Evolutionary conservation across 208 protist species (phyloP).

Genomic region (Wallacemonas collosoma): DNA sequence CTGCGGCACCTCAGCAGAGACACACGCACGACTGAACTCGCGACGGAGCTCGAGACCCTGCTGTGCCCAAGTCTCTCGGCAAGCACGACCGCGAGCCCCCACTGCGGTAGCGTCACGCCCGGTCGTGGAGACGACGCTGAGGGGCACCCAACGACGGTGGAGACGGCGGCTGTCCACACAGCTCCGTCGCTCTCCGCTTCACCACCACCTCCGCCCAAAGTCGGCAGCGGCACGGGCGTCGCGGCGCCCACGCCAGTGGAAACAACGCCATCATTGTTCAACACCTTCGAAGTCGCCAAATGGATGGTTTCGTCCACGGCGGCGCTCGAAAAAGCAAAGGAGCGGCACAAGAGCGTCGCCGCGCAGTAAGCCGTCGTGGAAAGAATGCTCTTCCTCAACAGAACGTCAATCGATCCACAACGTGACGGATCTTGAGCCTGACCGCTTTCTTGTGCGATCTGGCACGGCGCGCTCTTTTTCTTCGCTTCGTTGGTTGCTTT

Average conservation of each 20-base stretch:
- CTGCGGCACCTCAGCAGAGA: conserved; percentile 37
- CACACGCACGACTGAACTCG: conserved; percentile 24
- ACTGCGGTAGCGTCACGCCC: no score
- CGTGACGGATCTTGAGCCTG: no score
- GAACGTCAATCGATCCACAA: not conserved
- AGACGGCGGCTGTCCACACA: not conserved
- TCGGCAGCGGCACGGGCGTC: not conserved
- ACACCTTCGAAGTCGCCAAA: conserved; percentile 19
- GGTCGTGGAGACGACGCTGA: not conserved
- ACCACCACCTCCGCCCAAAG: not conserved
- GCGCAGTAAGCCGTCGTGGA: not conserved
- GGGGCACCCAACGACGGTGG: no score
- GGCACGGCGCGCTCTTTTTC: no score
- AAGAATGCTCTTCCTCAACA: not conserved
- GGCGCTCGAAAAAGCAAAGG: not conserved
- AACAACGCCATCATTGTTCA: conserved; percentile 10
- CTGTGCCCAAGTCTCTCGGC: not conserved
- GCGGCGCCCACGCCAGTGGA: not conserved
- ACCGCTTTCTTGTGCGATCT: no score
- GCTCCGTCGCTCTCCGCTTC: not conserved
- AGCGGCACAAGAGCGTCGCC: not conserved
- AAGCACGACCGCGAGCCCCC: not conserved
- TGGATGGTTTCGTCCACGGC: conserved; percentile 9
- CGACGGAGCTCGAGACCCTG: conserved; percentile 18
- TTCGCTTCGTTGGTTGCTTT: no score